Evolutionary conservation across 306 rosid species (phyloP).

Genomic region (Astragalus glycyphyllos): DNA sequence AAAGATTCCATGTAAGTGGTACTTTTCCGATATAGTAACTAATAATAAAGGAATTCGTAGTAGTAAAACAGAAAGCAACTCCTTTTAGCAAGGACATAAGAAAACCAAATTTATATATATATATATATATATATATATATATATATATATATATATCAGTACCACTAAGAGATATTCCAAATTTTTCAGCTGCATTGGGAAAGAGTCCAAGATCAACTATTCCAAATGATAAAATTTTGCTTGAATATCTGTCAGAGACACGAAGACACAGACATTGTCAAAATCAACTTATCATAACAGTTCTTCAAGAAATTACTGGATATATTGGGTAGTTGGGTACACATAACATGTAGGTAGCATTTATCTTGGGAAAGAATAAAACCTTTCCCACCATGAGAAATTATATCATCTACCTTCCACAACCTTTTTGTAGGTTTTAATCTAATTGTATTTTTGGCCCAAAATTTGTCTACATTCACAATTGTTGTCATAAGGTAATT

Average conservation of each 20-base stretch:
- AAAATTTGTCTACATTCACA: no score
- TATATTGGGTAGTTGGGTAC: neutral
- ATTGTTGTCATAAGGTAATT: no score
- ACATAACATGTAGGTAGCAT: neutral
- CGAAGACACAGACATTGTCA: slow-evolving; percentile 31
- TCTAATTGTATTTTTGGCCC: no score
- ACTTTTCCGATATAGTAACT: slow-evolving; percentile 25
- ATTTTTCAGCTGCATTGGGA: slow-evolving; percentile 85
- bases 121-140: no score
- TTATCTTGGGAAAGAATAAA: no score
- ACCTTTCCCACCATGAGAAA: no score
- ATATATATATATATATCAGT: slow-evolving; percentile 23
- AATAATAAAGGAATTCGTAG: neutral
- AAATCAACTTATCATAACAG: slow-evolving; percentile 18
- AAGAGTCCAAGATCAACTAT: slow-evolving; percentile 91
- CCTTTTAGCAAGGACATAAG: slow-evolving; percentile 5
- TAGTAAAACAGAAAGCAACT: slow-evolving; percentile 9
- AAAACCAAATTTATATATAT: neutral
- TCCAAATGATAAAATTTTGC: slow-evolving; percentile 83
- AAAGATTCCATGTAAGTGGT: slow-evolving; percentile 33
- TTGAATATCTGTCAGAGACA: slow-evolving; percentile 76
- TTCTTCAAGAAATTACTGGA: slow-evolving; percentile 23
- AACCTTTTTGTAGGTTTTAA: no score
- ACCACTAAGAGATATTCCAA: slow-evolving; percentile 87
- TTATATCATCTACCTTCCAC: no score